Conservation (phyloP, 805 yeast species). For the Blastobotrys attinorum region DNA sequence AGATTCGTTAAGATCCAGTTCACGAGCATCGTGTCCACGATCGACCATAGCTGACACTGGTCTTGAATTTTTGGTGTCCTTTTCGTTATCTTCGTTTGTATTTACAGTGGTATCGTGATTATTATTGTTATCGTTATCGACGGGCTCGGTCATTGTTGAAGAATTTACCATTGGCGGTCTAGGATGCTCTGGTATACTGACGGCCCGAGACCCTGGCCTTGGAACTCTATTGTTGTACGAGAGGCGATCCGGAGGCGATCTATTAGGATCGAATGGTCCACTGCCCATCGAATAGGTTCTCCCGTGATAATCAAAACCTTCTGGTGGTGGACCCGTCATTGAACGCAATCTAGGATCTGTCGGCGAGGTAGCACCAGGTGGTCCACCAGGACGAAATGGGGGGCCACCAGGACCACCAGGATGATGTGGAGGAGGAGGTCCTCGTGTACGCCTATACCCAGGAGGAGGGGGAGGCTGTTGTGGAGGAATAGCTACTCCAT, state of each 20-base stretch:
- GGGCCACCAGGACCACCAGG: conserved; percentile 11
- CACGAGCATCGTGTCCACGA: background rate
- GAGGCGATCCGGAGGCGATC: background rate
- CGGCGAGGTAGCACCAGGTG: background rate
- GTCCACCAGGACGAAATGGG: conserved; percentile 1
- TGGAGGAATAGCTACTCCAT: conserved; percentile 10
- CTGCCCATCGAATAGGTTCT: background rate
- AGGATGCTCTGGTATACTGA: conserved; percentile 6
- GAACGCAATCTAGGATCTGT: conserved; percentile 7
- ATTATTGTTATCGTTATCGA: background rate
- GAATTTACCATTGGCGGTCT: conserved; percentile 11
- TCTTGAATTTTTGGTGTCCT: background rate
- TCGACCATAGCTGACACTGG: background rate
- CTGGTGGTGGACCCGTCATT: conserved; percentile 7
- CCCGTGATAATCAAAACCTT: background rate
- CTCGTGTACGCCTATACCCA: background rate
- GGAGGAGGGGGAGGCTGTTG: background rate
- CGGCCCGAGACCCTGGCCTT: conserved; percentile 6
- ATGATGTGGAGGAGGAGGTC: conserved; percentile 2
- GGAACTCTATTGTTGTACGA: conserved; percentile 1
- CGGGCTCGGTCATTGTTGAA: conserved; percentile 16
- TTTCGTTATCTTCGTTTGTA: background rate
- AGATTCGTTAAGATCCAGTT: background rate
- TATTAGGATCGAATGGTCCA: background rate
- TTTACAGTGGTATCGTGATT: too few species aligned